Evolutionary conservation across 371 early-diverging fungal species (phyloP), one percentile per base, ranked within the genome.

Genomic region (Fennellomyces sp.): DNA sequence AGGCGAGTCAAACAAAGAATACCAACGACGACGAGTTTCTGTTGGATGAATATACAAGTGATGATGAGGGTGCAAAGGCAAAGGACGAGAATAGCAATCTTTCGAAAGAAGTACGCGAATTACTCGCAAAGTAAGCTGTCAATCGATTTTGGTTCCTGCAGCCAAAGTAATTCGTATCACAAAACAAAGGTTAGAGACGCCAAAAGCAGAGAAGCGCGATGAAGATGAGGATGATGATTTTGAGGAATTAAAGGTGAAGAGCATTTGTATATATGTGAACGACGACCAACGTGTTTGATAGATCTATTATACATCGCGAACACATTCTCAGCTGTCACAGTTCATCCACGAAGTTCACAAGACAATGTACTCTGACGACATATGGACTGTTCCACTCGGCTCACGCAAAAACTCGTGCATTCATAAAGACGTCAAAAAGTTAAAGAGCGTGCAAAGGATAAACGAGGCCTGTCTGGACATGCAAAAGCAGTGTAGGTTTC

Each of bases 251-350:
- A 84, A 88, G 78, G 84, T 88, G 57, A 19, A 31, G n/a, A n/a
- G n/a, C n/a, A n/a, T n/a, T n/a, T n/a, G n/a, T n/a, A n/a, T n/a
- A n/a, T n/a, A n/a, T n/a, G n/a, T 45, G 17, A 19, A 45, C 23
- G 38, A 5, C 23, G 26, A 33, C n/a, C 23, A n/a, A 2, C 13
- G 17, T 45, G 8, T 15, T n/a, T 26, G 8, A 33, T 69, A 89
- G 81, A 87, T 94, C 11, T 86, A 83, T 61, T 94, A 92, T 65
- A 88, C 89, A 23, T 94, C 94, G 11, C 83, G 94, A 50, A 94
- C 97, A 15, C 98, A 98, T 71, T 96, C 96, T 4, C 99, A 99
- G 72, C 72, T 98, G 8, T 78, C 88, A 12, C 99, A 99, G 63
- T 92, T 98, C 62, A 80, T 97, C 0, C 74, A 82, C 45, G 97